phyloP scores from a whole-genome alignment of 306 rosid genomes.

The Inga oerstediana region DNA sequence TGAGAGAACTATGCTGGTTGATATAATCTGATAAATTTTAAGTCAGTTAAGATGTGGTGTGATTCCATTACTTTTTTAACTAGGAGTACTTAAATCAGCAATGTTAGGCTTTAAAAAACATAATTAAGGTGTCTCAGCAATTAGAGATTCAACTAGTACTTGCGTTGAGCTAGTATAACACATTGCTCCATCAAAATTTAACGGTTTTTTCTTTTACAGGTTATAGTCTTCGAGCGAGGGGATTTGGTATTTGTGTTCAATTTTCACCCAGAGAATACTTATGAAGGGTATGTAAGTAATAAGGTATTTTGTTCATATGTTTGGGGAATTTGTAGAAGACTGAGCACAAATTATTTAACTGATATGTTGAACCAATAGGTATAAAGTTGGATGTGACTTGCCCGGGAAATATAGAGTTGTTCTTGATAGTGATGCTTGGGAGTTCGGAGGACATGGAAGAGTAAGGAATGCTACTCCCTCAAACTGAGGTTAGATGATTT shows the following conservation, averaged over 20 bases:
- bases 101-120: not conserved
- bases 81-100: slow-evolving; percentile 11
- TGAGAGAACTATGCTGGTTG: slow-evolving; percentile 11
- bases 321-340: slow-evolving; percentile 7
- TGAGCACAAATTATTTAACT: slow-evolving; percentile 34
- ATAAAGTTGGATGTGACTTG: slow-evolving; percentile 95
- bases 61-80: slow-evolving; percentile 20
- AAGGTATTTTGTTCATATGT: slow-evolving; percentile 24
- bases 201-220: slow-evolving; percentile 51
- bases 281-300: slow-evolving; percentile 67
- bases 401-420: slow-evolving; percentile 98
- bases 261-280: slow-evolving; percentile 83
- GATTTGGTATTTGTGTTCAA: slow-evolving; percentile 92
- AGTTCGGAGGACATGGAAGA: slow-evolving; percentile 93
- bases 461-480: slow-evolving; percentile 58
- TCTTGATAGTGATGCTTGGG: slow-evolving; percentile 82
- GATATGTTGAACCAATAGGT: slow-evolving; percentile 54
- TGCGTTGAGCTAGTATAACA: not conserved
- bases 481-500: slow-evolving; percentile 20
- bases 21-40: slow-evolving; percentile 19
- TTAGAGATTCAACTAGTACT: not conserved
- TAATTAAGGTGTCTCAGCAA: slow-evolving; percentile 16
- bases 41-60: slow-evolving; percentile 19
- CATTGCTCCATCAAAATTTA: slow-evolving; percentile 19
- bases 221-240: slow-evolving; percentile 92